Evolutionary conservation across 768 basidiomycete species (phyloP).

Genomic region (Suillus paluster): DNA sequence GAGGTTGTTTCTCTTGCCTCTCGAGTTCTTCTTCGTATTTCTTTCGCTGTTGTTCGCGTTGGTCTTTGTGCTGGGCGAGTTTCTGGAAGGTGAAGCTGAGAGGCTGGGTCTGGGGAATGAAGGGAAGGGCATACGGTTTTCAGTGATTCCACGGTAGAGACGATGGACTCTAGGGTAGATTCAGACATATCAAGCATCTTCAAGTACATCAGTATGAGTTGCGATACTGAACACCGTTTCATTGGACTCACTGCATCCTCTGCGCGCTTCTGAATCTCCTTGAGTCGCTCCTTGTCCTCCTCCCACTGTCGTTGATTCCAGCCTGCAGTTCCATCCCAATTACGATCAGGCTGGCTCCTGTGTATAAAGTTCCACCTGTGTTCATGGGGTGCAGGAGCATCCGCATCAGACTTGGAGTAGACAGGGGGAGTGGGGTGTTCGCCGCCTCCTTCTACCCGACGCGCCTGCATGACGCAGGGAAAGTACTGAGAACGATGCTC

Average conservation of each 20-base stretch:
- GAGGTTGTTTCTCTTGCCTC: conserved; percentile 45
- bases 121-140: conserved; percentile 54
- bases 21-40: conserved; percentile 57
- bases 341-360: conserved; percentile 10
- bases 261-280: conserved; percentile 51
- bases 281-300: conserved; percentile 51
- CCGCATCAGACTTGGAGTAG: conserved; percentile 19
- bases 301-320: conserved; percentile 44
- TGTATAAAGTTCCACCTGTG: conserved; percentile 12
- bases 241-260: conserved; percentile 48
- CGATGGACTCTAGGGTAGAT: conserved; percentile 63
- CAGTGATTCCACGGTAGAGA: conserved; percentile 58
- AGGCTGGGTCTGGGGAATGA: background rate
- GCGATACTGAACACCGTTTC: background rate
- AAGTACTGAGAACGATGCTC: conserved; percentile 41
- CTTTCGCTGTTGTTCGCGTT: conserved; percentile 37
- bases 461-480: conserved; percentile 31
- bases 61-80: conserved; percentile 28
- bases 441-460: conserved; percentile 21
- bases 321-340: conserved; percentile 21
- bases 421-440: conserved; percentile 13
- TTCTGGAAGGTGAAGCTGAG: conserved; percentile 30
- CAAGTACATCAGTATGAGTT: background rate
- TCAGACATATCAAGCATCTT: conserved; percentile 69
- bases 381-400: conserved; percentile 14